Evolutionary conservation across 2,329 filamentous ascomycete genomes (phyloP), one percentile per base, ranked within the genome.

Genomic region (Paecilomyces fulvus): DNA sequence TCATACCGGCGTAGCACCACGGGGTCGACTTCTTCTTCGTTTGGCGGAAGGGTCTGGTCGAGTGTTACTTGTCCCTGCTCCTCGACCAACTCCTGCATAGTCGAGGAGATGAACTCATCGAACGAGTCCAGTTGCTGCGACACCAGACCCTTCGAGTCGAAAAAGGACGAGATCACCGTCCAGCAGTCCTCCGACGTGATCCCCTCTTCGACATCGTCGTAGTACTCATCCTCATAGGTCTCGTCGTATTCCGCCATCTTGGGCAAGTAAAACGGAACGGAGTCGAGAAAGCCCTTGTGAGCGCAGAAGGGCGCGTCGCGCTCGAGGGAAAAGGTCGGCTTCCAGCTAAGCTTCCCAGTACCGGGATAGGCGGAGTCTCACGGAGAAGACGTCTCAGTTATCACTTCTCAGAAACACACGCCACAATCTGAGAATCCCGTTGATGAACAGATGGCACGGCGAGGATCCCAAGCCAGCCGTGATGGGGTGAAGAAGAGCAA

Each of bases 141-240:
- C 21, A 96, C 94, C 30, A 99, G 82, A 67, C 94, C 92, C 76
- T 97, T 99, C 60, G 86, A 83, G 65, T 96, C 90, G 77, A 99
- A 99, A 79, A 96, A 97, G 9, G 94, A 89, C 56, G 89, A 91
- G 71, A 99, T 97, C 68, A 97, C 92, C 62, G 88, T 89, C 94
- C 95, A 99, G 79, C 91, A 96, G 76, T 99, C 95, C 78, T 97
- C 94, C 59, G 92, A 90, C 25, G 92, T 96, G 77, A 97, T 96
- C 46, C 78, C 85, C 60, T 88, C 85, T 58, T 82, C 84, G 58
- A 77, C 84, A 58, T 87, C 84, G 60, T 82, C 83, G 65, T 87
- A 88, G 61, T 85, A 83, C 61, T 83, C 82, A 63, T 85, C 83
- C 59, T 87, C 86, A 70, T 90, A 89, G 60, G 85, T 82, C 54